Evolutionary conservation across 306 rosid species (phyloP).

Genomic region (Ormosia emarginata): DNA sequence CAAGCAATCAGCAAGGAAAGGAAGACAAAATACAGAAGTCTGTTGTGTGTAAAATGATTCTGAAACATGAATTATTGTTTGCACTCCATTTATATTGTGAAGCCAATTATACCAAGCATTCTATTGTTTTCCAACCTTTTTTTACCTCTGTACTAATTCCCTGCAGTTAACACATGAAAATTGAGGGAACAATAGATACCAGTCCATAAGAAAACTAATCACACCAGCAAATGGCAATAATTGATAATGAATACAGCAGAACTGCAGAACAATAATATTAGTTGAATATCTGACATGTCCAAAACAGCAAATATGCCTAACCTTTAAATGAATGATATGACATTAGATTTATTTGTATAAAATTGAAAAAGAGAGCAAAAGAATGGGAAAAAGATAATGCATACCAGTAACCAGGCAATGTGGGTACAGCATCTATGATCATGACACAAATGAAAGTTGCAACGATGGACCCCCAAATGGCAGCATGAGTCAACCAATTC

Average conservation of each 20-base stretch:
- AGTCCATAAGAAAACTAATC: neutral
- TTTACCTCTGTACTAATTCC: too few species aligned
- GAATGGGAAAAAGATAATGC: conserved; percentile 13
- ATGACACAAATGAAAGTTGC: conserved; percentile 76
- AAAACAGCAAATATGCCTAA: neutral
- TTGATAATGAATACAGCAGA: neutral
- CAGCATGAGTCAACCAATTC: conserved; percentile 74
- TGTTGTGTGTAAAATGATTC: too few species aligned
- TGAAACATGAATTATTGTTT: too few species aligned
- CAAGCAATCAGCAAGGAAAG: too few species aligned
- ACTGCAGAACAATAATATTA: neutral
- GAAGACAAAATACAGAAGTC: too few species aligned
- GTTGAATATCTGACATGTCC: neutral
- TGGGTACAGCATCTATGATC: conserved; percentile 66
- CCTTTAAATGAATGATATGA: neutral
- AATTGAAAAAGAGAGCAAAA: neutral
- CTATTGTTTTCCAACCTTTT: neutral
- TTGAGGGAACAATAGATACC: neutral
- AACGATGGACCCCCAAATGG: conserved; percentile 84
- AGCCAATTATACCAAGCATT: neutral
- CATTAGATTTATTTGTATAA: neutral
- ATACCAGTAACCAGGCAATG: conserved; percentile 80
- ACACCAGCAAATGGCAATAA: conserved; percentile 27
- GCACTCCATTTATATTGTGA: too few species aligned
- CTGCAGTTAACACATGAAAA: neutral